Conservation (phyloP, 2,329 filamentous ascomycete genomes). For the Diaporthe eres region DNA sequence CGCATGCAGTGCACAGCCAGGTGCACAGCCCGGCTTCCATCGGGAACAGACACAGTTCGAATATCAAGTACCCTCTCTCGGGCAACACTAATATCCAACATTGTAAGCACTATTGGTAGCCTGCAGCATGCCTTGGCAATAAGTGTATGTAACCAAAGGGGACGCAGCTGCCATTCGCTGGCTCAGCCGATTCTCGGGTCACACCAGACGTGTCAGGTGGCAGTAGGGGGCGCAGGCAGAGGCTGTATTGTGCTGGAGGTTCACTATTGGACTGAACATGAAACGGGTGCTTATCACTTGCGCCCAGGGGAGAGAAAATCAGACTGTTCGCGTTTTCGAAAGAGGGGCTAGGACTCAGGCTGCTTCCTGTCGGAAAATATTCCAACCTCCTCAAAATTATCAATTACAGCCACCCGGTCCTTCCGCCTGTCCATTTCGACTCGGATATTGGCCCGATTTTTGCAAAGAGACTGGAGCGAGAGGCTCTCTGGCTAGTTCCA, state of each 20-base stretch:
- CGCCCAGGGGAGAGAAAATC: background rate
- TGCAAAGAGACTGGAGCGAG: background rate
- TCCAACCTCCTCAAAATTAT: background rate
- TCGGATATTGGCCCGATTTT: background rate
- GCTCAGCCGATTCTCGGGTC: background rate
- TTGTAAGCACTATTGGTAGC: background rate
- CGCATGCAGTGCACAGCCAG: background rate
- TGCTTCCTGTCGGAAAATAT: background rate
- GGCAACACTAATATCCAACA: background rate
- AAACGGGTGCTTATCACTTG: background rate
- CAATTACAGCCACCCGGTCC: background rate
- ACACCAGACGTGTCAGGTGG: background rate
- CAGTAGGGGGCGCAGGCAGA: background rate
- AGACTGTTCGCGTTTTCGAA: background rate
- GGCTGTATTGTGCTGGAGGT: background rate
- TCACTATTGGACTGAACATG: background rate
- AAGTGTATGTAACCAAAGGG: background rate
- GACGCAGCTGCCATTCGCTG: background rate
- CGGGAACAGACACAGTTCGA: no score
- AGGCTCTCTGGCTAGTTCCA: background rate
- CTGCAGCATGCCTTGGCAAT: background rate
- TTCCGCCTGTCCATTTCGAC: background rate
- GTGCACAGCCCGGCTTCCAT: background rate
- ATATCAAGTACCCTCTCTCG: background rate
- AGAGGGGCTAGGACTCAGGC: background rate